Evolutionary conservation across 108 stramenopile genomes (phyloP).

Genomic region (Skeletonema costatum): DNA sequence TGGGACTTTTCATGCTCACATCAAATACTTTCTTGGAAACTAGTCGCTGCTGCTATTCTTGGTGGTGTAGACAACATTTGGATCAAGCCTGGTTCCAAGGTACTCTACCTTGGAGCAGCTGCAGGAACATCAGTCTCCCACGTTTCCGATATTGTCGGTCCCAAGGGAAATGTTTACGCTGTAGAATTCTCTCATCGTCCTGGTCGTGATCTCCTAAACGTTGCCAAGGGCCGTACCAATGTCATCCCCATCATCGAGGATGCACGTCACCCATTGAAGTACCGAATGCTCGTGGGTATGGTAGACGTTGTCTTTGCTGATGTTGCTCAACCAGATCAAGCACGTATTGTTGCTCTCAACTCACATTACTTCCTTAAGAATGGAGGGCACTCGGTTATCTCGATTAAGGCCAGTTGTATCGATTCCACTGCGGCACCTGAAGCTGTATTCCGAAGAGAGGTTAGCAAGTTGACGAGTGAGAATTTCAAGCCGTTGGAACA

Average conservation of each 20-base stretch:
- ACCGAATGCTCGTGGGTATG: conserved; percentile 99
- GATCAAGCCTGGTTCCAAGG: conserved; percentile 97
- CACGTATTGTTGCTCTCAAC: conserved; percentile 99
- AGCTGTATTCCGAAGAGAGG: conserved; percentile 97
- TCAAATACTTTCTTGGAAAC: neutral
- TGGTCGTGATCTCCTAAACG: conserved; percentile 98
- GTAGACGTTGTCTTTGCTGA: conserved; percentile 99
- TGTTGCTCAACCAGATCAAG: conserved; percentile 99
- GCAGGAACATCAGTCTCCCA: conserved; percentile 99
- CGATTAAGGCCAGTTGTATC: conserved; percentile 99
- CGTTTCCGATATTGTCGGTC: conserved; percentile 99
- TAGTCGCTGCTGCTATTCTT: conserved; percentile 97
- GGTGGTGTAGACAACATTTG: conserved; percentile 98
- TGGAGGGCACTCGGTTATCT: conserved; percentile 98
- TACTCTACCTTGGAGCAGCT: conserved; percentile 98
- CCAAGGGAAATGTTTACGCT: conserved; percentile 96
- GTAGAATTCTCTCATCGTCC: conserved; percentile 99
- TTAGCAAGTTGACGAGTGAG: conserved; percentile 91
- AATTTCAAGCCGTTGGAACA: conserved; percentile 99
- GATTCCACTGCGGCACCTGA: conserved; percentile 99
- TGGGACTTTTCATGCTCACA: no score
- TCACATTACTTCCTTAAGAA: conserved; percentile 99
- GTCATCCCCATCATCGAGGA: conserved; percentile 99
- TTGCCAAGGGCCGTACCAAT: conserved; percentile 98
- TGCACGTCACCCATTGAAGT: conserved; percentile 99